Conservation (phyloP, 306 rosid species). For the Herpetospermum pedunculosum region DNA sequence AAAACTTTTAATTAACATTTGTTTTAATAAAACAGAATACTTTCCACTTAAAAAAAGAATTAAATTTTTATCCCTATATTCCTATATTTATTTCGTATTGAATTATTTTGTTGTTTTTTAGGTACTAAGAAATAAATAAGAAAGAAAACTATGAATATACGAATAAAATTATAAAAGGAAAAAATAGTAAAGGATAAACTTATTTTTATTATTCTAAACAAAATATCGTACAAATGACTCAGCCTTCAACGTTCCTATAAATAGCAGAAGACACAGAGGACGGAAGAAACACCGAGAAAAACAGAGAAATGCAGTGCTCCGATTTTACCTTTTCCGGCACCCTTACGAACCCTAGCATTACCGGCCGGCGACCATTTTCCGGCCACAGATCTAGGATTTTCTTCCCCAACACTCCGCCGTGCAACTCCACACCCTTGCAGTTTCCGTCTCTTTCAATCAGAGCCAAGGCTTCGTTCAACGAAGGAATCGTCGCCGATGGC, state of each 20-base stretch:
- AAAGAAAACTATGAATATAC: too few species aligned
- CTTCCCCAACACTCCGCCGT: not conserved
- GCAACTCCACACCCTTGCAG: conserved; percentile 14
- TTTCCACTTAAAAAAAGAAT: too few species aligned
- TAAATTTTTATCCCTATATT: too few species aligned
- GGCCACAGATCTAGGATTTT: not conserved
- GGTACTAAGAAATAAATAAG: too few species aligned
- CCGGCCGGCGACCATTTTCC: not conserved
- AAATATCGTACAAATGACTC: not conserved
- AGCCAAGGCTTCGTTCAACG: conserved; percentile 30
- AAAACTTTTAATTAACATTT: too few species aligned
- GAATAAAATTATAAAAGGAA: not conserved
- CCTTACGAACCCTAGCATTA: conserved; percentile 6
- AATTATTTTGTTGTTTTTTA: too few species aligned
- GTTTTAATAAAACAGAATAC: too few species aligned
- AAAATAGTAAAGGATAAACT: not conserved
- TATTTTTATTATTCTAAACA: not conserved
- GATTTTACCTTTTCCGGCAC: conserved; percentile 29
- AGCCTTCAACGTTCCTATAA: not conserved
- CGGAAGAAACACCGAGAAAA: not conserved
- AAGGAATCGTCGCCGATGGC: conserved; percentile 15
- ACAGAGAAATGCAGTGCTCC: conserved; percentile 36
- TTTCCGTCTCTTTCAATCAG: conserved; percentile 16
- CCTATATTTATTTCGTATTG: too few species aligned
- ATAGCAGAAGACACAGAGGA: not conserved